A percentile compares a stretch with the other conserved stretches of the same genome.
Conservation (phyloP, 768 basidiomycete species). For the Xerocomellus dryophilus region DNA sequence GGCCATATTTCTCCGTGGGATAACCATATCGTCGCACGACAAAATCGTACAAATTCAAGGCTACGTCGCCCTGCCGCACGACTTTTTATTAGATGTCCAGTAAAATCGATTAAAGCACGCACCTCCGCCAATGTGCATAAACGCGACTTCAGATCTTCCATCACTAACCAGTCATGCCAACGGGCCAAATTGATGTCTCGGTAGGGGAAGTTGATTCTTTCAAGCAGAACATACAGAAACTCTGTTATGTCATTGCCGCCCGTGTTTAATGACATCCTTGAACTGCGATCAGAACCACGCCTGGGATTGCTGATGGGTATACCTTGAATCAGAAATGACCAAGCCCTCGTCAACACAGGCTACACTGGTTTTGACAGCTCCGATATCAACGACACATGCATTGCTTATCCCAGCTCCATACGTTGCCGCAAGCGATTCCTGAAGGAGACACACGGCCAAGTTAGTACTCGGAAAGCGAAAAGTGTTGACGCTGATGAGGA, state of each 20-base stretch:
- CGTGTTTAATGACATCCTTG: constrained; percentile 75
- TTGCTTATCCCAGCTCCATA: constrained; percentile 94
- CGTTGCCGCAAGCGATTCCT: constrained; percentile 92
- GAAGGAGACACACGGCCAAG: not conserved
- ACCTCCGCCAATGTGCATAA: constrained; percentile 89
- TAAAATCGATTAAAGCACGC: constrained; percentile 21
- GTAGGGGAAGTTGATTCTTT: constrained; percentile 85
- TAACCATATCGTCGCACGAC: constrained; percentile 74
- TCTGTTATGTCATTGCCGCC: constrained; percentile 96
- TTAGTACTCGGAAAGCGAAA: not conserved
- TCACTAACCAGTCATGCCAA: constrained; percentile 83
- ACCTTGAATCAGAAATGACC: constrained; percentile 86
- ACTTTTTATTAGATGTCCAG: constrained; percentile 3
- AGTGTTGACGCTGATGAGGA: not conserved
- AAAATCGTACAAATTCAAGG: constrained; percentile 87
- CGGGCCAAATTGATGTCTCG: constrained; percentile 71
- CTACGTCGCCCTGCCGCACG: constrained; percentile 71
- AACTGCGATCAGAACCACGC: constrained; percentile 4
- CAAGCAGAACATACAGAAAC: constrained; percentile 76
- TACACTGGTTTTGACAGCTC: constrained; percentile 77
- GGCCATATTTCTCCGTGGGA: constrained; percentile 80
- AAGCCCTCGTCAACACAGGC: constrained; percentile 95
- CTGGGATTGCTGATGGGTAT: constrained; percentile 12
- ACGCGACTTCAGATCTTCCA: constrained; percentile 87
- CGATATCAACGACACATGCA: constrained; percentile 95